Evolutionary conservation across 2,329 filamentous ascomycete genomes (phyloP).

Genomic region (Pseudomassariella vexata): DNA sequence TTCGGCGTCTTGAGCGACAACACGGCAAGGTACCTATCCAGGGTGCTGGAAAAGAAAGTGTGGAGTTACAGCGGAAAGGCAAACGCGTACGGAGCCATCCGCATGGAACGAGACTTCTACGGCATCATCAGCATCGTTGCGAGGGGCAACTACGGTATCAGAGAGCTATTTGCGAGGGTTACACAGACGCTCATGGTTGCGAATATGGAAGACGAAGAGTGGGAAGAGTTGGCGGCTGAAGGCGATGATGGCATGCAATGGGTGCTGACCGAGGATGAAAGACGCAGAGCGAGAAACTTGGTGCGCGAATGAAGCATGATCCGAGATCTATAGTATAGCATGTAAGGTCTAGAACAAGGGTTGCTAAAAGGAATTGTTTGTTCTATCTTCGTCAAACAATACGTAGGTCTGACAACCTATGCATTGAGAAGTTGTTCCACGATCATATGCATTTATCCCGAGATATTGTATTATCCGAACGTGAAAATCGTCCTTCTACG

Average conservation of each 20-base stretch:
- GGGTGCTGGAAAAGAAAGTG: conserved; percentile 80
- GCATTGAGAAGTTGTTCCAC: too few species aligned
- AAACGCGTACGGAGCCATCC: conserved; percentile 67
- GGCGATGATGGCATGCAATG: conserved; percentile 52
- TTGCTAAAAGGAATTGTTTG: too few species aligned
- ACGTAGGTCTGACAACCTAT: too few species aligned
- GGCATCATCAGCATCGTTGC: conserved; percentile 58
- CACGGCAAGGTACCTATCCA: conserved; percentile 69
- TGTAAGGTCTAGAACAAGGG: too few species aligned
- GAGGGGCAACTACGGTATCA: conserved; percentile 58
- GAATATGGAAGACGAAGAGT: conserved; percentile 79
- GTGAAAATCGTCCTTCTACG: too few species aligned
- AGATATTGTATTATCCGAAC: too few species aligned
- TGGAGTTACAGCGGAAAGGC: conserved; percentile 74
- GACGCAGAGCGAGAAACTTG: conserved; percentile 56
- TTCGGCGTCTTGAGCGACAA: conserved; percentile 71
- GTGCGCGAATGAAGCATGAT: conserved; percentile 27
- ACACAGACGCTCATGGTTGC: conserved; percentile 67
- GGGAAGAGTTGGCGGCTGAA: conserved; percentile 55
- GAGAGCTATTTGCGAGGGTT: conserved; percentile 62
- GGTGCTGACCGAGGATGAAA: conserved; percentile 57
- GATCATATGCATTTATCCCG: too few species aligned
- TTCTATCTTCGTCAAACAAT: too few species aligned
- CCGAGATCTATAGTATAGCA: neutral
- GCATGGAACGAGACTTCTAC: conserved; percentile 66